phyloP scores from a whole-genome alignment of 2,329 filamentous ascomycete species.

The Aspergillus sp. region DNA sequence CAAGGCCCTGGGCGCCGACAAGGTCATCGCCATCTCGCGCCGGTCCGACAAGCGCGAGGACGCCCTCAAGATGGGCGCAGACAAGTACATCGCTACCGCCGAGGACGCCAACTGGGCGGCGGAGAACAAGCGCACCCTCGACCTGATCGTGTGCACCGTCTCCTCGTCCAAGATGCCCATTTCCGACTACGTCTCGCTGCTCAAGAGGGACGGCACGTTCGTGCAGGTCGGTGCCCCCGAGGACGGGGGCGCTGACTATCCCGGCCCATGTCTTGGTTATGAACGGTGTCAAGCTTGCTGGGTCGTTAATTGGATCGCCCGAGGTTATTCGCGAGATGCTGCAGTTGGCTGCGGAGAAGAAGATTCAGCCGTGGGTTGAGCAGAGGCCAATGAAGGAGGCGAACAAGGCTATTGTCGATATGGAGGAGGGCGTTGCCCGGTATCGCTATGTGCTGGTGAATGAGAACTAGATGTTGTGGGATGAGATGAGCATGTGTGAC shows the following conservation, averaged over 20 bases:
- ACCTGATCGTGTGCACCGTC: constrained; percentile 63
- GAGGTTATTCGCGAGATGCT: constrained; percentile 51
- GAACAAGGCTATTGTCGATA: constrained; percentile 50
- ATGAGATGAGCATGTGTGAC: constrained; percentile 2
- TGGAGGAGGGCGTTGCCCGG: constrained; percentile 50
- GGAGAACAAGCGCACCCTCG: constrained; percentile 54
- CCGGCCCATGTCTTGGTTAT: constrained; percentile 61
- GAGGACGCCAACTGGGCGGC: constrained; percentile 60
- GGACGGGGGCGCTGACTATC: constrained; percentile 48
- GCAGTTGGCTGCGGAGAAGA: constrained; percentile 45
- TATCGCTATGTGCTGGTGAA: constrained; percentile 54
- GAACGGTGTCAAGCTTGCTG: constrained; percentile 60
- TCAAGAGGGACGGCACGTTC: constrained; percentile 63
- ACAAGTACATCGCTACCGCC: constrained; percentile 60
- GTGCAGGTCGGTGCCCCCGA: constrained; percentile 72
- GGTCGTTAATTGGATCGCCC: constrained; percentile 48
- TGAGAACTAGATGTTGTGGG: constrained; percentile 24
- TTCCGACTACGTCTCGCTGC: constrained; percentile 62
- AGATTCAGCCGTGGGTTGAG: constrained; percentile 48
- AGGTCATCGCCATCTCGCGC: constrained; percentile 61
- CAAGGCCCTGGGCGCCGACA: constrained; percentile 71
- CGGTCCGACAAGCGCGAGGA: constrained; percentile 56
- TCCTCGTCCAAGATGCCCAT: constrained; percentile 67
- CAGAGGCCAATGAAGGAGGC: constrained; percentile 49
- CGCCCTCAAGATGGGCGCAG: constrained; percentile 60